These are phyloP conservation scores for Phytophthora aleatoria DNA, from an alignment of 352 stramenopile species.

Conservation along the genomic window DNA sequence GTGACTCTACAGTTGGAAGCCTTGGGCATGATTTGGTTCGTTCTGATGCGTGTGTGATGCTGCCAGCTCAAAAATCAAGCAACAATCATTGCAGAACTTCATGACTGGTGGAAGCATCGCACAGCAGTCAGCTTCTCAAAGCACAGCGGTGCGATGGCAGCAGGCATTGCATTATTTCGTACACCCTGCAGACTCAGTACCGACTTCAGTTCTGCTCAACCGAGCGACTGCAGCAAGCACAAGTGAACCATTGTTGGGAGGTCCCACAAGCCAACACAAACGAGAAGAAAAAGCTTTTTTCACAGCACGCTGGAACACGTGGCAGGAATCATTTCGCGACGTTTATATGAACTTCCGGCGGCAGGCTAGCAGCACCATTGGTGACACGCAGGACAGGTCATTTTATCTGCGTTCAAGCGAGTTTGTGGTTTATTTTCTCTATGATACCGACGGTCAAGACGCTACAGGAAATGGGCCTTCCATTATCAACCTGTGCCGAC, in stretches of 20 bases:
- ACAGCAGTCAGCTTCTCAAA: slow-evolving; percentile 11
- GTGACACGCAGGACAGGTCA: slow-evolving; percentile 7
- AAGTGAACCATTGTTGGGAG: slow-evolving; percentile 28
- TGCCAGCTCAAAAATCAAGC: slow-evolving; percentile 41
- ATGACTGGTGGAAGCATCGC: slow-evolving; percentile 6
- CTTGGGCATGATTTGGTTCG: neutral
- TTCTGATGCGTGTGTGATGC: slow-evolving; percentile 2
- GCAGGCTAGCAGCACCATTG: neutral
- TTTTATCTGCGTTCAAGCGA: slow-evolving; percentile 75
- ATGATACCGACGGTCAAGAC: slow-evolving; percentile 14
- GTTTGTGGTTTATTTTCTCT: slow-evolving; percentile 66
- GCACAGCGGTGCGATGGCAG: slow-evolving; percentile 59
- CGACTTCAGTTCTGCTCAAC: slow-evolving; percentile 55
- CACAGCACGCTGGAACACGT: slow-evolving; percentile 54
- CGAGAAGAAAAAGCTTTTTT: slow-evolving; percentile 71
- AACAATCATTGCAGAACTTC: slow-evolving; percentile 41
- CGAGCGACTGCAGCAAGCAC: slow-evolving; percentile 35
- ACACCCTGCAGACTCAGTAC: slow-evolving; percentile 59
- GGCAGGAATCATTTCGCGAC: slow-evolving; percentile 73
- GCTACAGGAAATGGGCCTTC: slow-evolving; percentile 9
- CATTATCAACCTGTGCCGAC: slow-evolving; percentile 47
- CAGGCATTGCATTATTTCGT: slow-evolving; percentile 68
- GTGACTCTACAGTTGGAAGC: slow-evolving; percentile 3
- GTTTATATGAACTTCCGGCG: slow-evolving; percentile 69
- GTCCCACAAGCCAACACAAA: slow-evolving; percentile 34